Conservation (phyloP, 2,329 filamentous ascomycete genomes). For the Venturiaceae sp. region DNA sequence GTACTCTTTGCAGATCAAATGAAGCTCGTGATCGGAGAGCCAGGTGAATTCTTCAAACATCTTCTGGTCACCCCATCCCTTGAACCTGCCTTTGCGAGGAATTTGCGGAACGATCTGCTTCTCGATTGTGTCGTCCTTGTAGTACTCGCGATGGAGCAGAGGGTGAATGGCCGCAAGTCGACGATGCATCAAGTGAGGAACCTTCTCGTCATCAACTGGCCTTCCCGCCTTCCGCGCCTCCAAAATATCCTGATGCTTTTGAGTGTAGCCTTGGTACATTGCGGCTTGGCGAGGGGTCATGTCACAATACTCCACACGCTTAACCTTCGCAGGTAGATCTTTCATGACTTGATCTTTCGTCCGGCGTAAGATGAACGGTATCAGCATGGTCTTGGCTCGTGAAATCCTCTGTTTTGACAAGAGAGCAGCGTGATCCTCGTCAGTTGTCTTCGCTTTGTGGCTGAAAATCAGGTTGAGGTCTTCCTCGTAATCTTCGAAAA, state of each 20-base stretch:
- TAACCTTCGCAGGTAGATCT: slow-evolving; percentile 72
- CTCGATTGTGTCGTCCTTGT: slow-evolving; percentile 59
- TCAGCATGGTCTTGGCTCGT: slow-evolving; percentile 82
- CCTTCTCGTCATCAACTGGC: background rate
- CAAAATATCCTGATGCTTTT: slow-evolving; percentile 46
- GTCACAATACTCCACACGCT: slow-evolving; percentile 69
- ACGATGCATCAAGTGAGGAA: slow-evolving; percentile 68
- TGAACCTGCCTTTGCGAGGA: slow-evolving; percentile 57
- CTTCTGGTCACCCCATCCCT: slow-evolving; percentile 46
- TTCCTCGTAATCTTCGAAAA: slow-evolving; percentile 70
- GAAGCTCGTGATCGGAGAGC: slow-evolving; percentile 53
- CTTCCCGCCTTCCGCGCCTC: slow-evolving; percentile 48
- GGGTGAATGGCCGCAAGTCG: slow-evolving; percentile 90
- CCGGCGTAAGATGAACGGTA: slow-evolving; percentile 86
- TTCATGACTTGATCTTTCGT: slow-evolving; percentile 86
- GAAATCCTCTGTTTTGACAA: slow-evolving; percentile 80
- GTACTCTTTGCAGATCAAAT: slow-evolving; percentile 48
- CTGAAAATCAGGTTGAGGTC: slow-evolving; percentile 83
- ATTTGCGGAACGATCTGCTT: slow-evolving; percentile 4
- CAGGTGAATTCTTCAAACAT: slow-evolving; percentile 44
- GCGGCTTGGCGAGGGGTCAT: slow-evolving; percentile 62
- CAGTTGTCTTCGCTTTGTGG: slow-evolving; percentile 77
- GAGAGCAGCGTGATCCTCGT: slow-evolving; percentile 60
- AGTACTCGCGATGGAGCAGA: slow-evolving; percentile 74
- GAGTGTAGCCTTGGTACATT: slow-evolving; percentile 64